phyloP scores from a whole-genome alignment of 257 asterid species.

The Solanum etuberosum region DNA sequence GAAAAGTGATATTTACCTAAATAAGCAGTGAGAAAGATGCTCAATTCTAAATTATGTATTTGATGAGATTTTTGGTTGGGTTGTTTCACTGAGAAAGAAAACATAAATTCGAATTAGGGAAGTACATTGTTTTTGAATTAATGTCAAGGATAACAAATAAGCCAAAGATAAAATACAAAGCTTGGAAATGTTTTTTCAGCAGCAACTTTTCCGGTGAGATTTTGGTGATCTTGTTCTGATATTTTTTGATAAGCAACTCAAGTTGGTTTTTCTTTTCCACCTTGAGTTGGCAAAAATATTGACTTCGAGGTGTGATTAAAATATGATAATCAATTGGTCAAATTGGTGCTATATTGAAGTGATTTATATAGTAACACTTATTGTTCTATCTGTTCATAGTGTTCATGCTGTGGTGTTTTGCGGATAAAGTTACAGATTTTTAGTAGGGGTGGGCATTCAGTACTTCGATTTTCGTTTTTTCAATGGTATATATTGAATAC shows the following conservation, averaged over 20 bases:
- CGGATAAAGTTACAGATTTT: not conserved
- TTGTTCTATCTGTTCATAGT: not conserved
- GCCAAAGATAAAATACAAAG: not conserved
- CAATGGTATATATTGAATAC: not conserved
- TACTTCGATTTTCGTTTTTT: not conserved
- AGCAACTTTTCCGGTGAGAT: not conserved
- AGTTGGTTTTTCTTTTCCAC: not conserved
- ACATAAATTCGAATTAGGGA: not conserved
- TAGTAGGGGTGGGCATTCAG: not conserved
- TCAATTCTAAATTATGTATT: not conserved
- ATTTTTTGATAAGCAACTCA: not conserved
- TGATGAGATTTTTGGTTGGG: not conserved
- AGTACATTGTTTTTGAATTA: not conserved
- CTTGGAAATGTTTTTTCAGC: not conserved
- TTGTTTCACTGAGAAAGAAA: not conserved
- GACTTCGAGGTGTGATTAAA: not conserved
- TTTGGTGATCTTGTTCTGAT: not conserved
- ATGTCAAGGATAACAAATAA: not conserved
- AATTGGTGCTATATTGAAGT: not conserved
- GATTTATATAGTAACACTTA: not conserved
- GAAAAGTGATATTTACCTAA: not conserved
- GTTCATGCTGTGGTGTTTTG: not conserved
- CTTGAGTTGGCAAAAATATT: not conserved
- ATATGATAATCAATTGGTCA: not conserved
- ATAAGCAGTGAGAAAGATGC: not conserved